A percentile compares a stretch with the other conserved stretches of the same genome.
phyloP scores from a whole-genome alignment of 2,329 filamentous ascomycete species.

The Colletotrichum orbiculare region DNA sequence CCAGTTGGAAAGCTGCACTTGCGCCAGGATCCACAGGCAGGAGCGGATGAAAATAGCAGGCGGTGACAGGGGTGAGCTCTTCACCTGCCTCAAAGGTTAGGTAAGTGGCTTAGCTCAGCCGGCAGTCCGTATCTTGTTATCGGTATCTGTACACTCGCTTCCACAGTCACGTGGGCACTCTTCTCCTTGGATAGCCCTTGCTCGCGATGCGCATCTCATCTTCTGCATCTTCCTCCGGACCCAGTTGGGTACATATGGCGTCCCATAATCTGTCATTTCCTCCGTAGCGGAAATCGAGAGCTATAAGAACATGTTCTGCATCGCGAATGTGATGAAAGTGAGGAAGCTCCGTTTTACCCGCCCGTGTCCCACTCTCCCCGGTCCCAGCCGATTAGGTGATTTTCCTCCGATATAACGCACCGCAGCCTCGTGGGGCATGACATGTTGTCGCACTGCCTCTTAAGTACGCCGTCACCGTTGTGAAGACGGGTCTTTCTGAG shows the following conservation, averaged over 20 bases:
- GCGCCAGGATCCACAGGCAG: conserved; percentile 6
- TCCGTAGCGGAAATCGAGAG: conserved; percentile 7
- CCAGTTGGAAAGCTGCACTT: conserved; percentile 20
- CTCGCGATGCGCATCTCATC: neutral
- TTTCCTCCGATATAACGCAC: conserved; percentile 34
- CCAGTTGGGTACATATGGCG: conserved; percentile 21
- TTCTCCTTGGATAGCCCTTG: conserved; percentile 12
- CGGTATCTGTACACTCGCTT: neutral
- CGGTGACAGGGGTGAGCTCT: conserved; percentile 5
- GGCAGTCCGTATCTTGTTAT: conserved; percentile 6
- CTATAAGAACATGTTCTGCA: neutral
- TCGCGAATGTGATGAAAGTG: neutral
- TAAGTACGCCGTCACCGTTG: conserved; percentile 1
- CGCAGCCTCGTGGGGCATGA: conserved; percentile 14
- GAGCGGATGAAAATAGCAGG: conserved; percentile 5
- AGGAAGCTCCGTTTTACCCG: conserved; percentile 11
- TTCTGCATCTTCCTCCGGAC: conserved; percentile 13
- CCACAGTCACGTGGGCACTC: conserved; percentile 1
- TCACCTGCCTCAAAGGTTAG: too few species aligned
- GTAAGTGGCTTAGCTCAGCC: neutral
- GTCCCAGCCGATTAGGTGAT: conserved; percentile 33
- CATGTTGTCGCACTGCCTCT: conserved; percentile 6
- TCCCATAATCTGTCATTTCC: neutral
- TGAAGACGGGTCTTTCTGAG: neutral
- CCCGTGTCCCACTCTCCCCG: conserved; percentile 26